Percentiles rank a stretch among this genome's conserved stretches.
Evolutionary conservation across 495 filamentous ascomycete species (phyloP).

Genomic region (Neurospora sublineolata): DNA sequence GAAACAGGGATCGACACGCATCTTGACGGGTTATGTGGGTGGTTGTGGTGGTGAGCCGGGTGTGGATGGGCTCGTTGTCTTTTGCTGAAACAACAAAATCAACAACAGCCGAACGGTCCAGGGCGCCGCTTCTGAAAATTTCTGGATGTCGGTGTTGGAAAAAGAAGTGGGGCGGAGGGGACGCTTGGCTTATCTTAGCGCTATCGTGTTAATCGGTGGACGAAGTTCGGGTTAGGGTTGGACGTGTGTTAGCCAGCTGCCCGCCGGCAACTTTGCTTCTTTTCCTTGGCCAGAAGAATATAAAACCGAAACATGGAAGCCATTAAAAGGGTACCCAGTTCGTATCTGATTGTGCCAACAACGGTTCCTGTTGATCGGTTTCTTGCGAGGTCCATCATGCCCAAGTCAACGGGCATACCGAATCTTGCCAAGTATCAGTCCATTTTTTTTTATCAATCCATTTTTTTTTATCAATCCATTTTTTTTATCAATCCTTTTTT

Average conservation of each 20-base stretch:
- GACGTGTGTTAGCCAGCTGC: background rate
- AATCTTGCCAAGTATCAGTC: background rate
- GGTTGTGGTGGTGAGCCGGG: slow-evolving; percentile 1
- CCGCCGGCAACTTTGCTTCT: background rate
- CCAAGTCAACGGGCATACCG: background rate
- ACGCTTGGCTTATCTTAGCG: slow-evolving; percentile 5
- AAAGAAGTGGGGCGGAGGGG: slow-evolving; percentile 8
- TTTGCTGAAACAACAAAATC: background rate
- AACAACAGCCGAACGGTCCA: background rate
- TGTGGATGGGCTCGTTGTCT: background rate
- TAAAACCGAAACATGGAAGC: too few relatives aligned
- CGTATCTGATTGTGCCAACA: too few relatives aligned
- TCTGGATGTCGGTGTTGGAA: slow-evolving; percentile 7
- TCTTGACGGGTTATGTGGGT: slow-evolving; percentile 19
- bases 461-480: background rate
- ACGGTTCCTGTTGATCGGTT: background rate
- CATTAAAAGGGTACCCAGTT: too few relatives aligned
- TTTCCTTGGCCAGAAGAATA: too few relatives aligned
- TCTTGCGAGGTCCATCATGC: background rate
- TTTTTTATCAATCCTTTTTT: too few relatives aligned
- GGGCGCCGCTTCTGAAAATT: slow-evolving; percentile 5
- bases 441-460: background rate
- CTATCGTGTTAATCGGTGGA: background rate
- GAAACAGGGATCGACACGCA: slow-evolving; percentile 69
- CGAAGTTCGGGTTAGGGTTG: background rate